Evolutionary conservation across 2,329 filamentous ascomycete species (phyloP), one percentile per base, ranked within the genome.

Genomic region (Verticillium alfalfae): DNA sequence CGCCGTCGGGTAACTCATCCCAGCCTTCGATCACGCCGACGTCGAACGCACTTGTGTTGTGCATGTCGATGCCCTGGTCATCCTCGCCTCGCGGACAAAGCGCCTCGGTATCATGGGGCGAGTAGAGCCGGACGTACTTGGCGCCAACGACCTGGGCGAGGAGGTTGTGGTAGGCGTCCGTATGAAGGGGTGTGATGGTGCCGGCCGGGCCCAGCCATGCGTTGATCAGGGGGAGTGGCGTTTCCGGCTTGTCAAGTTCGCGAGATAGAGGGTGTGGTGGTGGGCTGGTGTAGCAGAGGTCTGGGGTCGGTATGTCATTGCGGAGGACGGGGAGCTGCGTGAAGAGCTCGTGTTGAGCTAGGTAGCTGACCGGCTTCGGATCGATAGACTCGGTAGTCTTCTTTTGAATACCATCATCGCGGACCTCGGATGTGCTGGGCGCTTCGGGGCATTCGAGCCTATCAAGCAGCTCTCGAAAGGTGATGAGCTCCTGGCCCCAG

Each of bases 141-240:
- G 85, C 81, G 0, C 95, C 95, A 0, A 96, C 91, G 0, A 96
- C 90, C 73, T 98, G 95, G 31, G 88, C 88, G 5, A 98, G 84
- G 57, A 98, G 85, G 70, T 98, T 98, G 71, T 97, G 92, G 73
- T 97, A 96, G 1, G 91, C 92, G 70, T 98, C 95, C 1, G 92
- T 96, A 73, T 99, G 95, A 1, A 98, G 80, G 1, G 95, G 95
- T 1, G 93, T 97, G 65, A 97, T 93, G 0, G 95, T 98, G 58
- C 87, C 88, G 0, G 87, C 80, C 0, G 95, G 95, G 0, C 95
- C 95, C 65, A 98, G 89, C 95, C 95, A 99, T 8, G 92, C 93
- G 74, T 98, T 96, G 18, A 96, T 59, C 5, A 66, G 58, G n/a
- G 64, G 63, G 8, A 65, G 34, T 5, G 34, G 59, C 2, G 64